A percentile compares a stretch with the other conserved stretches of the same genome.
Conservation (phyloP, 129 eudicot genomes). For the Oenanthe sinensis region DNA sequence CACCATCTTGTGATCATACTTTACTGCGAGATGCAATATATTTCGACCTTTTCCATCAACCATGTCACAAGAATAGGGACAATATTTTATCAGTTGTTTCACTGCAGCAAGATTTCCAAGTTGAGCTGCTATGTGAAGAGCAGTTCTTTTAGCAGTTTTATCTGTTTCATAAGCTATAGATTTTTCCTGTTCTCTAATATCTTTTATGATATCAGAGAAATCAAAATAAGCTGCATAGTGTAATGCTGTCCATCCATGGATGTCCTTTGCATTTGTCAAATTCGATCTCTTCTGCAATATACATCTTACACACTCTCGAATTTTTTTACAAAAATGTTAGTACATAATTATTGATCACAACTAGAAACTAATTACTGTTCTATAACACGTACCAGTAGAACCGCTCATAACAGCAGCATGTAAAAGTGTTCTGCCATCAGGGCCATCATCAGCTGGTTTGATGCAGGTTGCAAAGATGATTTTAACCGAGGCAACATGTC, state of each 20-base stretch:
- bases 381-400: background rate
- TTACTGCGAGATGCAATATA: constrained; percentile 17
- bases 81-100: background rate
- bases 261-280: background rate
- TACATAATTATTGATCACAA: background rate
- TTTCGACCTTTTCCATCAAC: constrained; percentile 12
- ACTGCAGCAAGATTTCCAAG: constrained; percentile 12
- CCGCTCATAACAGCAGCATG: constrained; percentile 18
- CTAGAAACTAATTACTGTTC: background rate
- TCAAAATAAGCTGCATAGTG: constrained; percentile 4
- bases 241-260: background rate
- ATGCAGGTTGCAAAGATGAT: constrained; percentile 2
- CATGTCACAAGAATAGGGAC: constrained; percentile 28
- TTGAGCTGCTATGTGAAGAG: constrained; percentile 25
- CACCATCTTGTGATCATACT: background rate
- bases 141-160: background rate
- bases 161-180: background rate
- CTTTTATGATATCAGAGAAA: background rate
- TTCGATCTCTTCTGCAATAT: background rate
- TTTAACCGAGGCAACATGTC: background rate
- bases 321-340: background rate
- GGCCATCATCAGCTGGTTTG: constrained; percentile 9
- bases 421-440: constrained; percentile 19
- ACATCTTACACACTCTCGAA: background rate
- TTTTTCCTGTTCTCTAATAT: background rate